Base-by-base conservation (phyloP, 306 rosid genomes). In the Vigna mungo region DNA sequence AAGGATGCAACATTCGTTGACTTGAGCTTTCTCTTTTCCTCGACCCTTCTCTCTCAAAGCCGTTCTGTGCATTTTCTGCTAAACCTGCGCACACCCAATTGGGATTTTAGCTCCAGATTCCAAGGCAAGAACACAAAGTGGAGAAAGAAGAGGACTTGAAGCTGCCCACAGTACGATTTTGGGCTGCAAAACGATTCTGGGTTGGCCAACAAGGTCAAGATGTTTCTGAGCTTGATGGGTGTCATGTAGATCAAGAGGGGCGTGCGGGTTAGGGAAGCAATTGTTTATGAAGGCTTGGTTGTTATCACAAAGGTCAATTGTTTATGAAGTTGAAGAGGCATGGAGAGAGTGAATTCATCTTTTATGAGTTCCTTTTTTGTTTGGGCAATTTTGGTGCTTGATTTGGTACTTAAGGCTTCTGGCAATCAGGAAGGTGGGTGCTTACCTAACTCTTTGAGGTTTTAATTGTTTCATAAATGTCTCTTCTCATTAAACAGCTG, bases 351-450 rank as follows among this genome's bases (percentile, higher is more conserved):
- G 53, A 77, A 51, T 81, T 88, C 84, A 60, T 62, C 78, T 77
- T 75, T 80, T 64, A 61, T 34, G 39, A 71, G 63, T 80, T 86
- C 71, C 32, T 78, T 82, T 83, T 82, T 85, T 80, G 58, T 87
- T 71, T 86, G 84, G 81, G 74, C 82, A 58, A 66, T 88, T 88
- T 77, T 87, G 58, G 55, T 83, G 49, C 78, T 87, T 78, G 88
- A 82, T 82, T 92, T 90, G 58, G 74, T 89, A 30, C 61, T 56
- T 9, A 78, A 81, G 74, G 86, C 81, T 25, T 78, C 92, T 79
- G 87, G 86, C 47, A 90, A 89, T 86, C 77, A 86, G 9, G 96
- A 92, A 89, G 97, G 97, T 92, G 79, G 67, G 89, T 86, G 77
- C 14, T 74, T 67, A 71, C 81, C 30, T 76, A 52, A 18, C 73